Evolutionary conservation across 352 stramenopile genomes (phyloP).

Genomic region (Pythium myriotylum): DNA sequence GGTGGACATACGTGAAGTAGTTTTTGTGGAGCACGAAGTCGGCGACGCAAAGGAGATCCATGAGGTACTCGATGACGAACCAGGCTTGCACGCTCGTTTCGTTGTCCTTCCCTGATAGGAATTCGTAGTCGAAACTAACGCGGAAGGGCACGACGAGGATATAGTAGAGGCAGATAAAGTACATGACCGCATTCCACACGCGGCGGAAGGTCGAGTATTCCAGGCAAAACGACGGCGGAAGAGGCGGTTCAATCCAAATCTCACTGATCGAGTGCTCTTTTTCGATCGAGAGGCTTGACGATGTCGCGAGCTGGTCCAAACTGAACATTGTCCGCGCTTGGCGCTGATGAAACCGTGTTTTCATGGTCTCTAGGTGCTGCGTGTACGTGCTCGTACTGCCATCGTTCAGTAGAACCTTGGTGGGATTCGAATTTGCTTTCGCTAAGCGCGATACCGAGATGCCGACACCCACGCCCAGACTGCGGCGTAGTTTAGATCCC

Average conservation of each 20-base stretch:
- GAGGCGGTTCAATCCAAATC: conserved; percentile 37
- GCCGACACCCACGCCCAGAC: conserved; percentile 4
- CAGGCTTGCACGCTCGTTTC: conserved; percentile 15
- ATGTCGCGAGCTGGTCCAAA: conserved; percentile 10
- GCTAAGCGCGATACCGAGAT: neutral
- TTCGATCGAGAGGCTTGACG: conserved; percentile 1
- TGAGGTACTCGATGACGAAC: conserved; percentile 43
- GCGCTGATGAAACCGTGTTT: conserved; percentile 20
- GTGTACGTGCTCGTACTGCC: conserved; percentile 7
- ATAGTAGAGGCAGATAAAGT: conserved; percentile 41
- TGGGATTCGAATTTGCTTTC: neutral
- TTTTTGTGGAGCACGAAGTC: conserved; percentile 63
- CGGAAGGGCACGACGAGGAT: conserved; percentile 41
- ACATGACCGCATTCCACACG: conserved; percentile 36
- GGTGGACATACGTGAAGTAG: conserved; percentile 58
- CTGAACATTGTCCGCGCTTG: conserved; percentile 25
- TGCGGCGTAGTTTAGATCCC: conserved; percentile 16
- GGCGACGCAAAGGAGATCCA: conserved; percentile 44
- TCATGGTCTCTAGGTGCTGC: conserved; percentile 34
- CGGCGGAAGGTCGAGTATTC: conserved; percentile 34
- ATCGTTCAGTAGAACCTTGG: too few species aligned
- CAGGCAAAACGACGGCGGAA: conserved; percentile 29
- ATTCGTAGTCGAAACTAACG: conserved; percentile 37
- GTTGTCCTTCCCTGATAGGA: conserved; percentile 21
- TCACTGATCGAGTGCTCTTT: conserved; percentile 6